Evolutionary conservation across 2,329 filamentous ascomycete species (phyloP), one percentile per base, ranked within the genome.

Genomic region (Xylaria arbuscula): DNA sequence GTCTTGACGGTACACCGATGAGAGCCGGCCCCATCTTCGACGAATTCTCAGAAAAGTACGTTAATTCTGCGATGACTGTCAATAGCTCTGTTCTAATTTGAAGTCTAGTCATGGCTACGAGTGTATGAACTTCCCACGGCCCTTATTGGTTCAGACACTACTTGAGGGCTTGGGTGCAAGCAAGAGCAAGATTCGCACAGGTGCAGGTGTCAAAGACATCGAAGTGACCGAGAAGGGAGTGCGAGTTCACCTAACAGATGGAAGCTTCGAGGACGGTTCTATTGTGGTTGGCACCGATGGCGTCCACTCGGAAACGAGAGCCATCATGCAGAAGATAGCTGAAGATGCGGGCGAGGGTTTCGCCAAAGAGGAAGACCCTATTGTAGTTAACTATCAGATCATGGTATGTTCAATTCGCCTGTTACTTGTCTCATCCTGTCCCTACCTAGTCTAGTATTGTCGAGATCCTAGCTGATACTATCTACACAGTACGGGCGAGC

Each of bases 211-310:
- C 4, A 17, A 59, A 3, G 45, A 66, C 24, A 70, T 72, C 40
- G 56, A 70, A 55, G 36, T 56, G 50, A 62, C 56, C 9, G 19
- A 68, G 42, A 45, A 45, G n/a, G 68, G 70, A 4, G 70, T 72
- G 45, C 32, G 67, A 32, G 68, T 72, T 2, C 62, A n/a, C 15
- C 48, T 72, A 7, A 60, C 62, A 10, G 64, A 70, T 48, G 68
- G 70, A 7, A 66, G 59, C 34, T 24, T 68, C 9, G 70, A 68
- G 38, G 55, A 70, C 11, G 70, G 70, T n/a, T 68, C 70, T 5
- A 66, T 72, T n/a, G 56, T 70, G n/a, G 58, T 72, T 15, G 70
- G 70, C 1, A 65, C 68, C 15, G 70, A 72, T 54, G 70, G 70
- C 11, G 63, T 64, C 3, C 70, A 72, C 64, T 70, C 67, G 6